These are phyloP conservation scores for Dictyostelium discoideum DNA, from an alignment of 78 protist species.

Conservation along the genomic window dicty_2.7 NC_007090.3:2917001-2917500, in stretches of 20 bases:
- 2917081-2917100: too few species aligned
- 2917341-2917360: not conserved
- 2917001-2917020: constrained; percentile 52
- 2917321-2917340: not conserved
- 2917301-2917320: not conserved
- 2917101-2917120: not conserved
- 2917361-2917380: too few species aligned
- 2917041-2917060: not conserved
- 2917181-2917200: not conserved
- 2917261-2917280: constrained; percentile 11
- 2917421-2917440: too few species aligned
- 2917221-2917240: constrained; percentile 24
- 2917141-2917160: not conserved
- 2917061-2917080: not conserved
- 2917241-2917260: constrained; percentile 1
- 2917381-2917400: too few species aligned
- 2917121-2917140: not conserved
- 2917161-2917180: constrained; percentile 53
- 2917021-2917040: not conserved
- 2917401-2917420: too few species aligned
- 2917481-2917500: not conserved
- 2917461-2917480: too few species aligned
- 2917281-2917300: not conserved
- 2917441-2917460: too few species aligned
- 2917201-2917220: constrained; percentile 1